Evolutionary conservation across 768 basidiomycete species (phyloP), one percentile per base, ranked within the genome.

Genomic region (Tulasnella sp.): DNA sequence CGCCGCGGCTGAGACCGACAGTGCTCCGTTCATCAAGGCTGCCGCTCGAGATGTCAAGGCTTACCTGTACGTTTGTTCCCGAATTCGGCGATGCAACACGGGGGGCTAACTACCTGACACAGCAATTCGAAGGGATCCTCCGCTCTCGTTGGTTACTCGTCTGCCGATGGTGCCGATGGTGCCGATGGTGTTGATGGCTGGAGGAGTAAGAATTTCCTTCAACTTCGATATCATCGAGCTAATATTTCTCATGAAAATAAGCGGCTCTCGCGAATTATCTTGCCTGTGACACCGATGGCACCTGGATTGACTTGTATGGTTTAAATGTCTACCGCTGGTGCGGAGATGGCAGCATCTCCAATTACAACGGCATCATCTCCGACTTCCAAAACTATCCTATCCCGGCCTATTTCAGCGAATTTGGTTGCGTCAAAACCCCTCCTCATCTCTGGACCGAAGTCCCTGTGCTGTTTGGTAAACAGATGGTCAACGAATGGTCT

Each of bases 371-470:
- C 84, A 76, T 83, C 46, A 80, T 82, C 48, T 85, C 85, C 71
- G 84, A 84, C 38, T 81, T 83, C 42, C 84, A 83, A 27, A 85
- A 85, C 80, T 92, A 91, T 84, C 94, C 94, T 79, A 89, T 97
- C 38, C 90, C 90, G 1, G 94, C 94, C 10, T 97, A 97, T 87
- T 94, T 97, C 86, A 93, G 93, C 84, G 94, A 95, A 88, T 97
- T 89, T 78, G 94, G 95, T 79, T 94, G 93, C 84, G 90, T 92
- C 83, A 88, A 86, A 8, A 84, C 83, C 34, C 87, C 86, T 34
- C 89, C 94, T 74, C 90, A 93, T 83, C 86, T 91, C 42, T 98
- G 95, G 94, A 91, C 91, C 46, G 96, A 98, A 84, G 90, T 91
- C 18, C 88, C 85, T 72, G 90, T 92, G 36, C 87, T 97, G 38